These are phyloP conservation scores for Eucalyptus erythrocorys DNA, from an alignment of 345 rosid species.

Conservation along the genomic window DNA sequence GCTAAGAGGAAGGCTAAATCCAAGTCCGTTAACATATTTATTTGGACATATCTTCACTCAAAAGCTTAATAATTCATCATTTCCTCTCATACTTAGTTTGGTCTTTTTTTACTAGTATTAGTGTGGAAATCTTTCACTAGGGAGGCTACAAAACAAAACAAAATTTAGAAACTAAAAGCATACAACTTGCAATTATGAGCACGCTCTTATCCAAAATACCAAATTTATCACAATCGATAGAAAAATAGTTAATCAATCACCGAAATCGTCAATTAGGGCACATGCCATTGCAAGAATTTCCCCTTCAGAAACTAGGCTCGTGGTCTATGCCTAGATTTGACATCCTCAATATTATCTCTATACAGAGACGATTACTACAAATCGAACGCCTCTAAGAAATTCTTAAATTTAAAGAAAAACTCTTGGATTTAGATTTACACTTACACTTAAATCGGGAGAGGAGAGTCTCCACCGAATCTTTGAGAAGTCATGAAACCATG, in stretches of 20 bases:
- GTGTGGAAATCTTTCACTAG: no score
- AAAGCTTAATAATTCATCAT: no score
- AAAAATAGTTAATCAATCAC: rapidly evolving
- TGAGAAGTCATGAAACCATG: neutral
- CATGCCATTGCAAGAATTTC: neutral
- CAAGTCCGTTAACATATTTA: neutral
- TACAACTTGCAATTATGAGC: neutral
- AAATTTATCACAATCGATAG: neutral
- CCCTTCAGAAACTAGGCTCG: rapidly evolving
- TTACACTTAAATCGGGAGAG: rapidly evolving
- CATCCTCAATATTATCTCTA: neutral
- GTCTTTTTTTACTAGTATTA: no score
- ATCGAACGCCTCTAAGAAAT: rapidly evolving
- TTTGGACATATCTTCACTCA: no score
- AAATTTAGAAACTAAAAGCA: no score
- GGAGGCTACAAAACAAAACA: no score
- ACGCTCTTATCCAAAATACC: neutral
- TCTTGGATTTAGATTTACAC: rapidly evolving
- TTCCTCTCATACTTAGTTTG: no score
- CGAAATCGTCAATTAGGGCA: no score
- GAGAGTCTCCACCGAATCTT: neutral
- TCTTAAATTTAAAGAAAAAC: no score
- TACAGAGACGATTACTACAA: rapidly evolving
- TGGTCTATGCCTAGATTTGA: neutral
- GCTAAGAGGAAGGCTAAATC: no score